Evolutionary conservation across 306 rosid species (phyloP).

Genomic region (Begonia loranthoides): DNA sequence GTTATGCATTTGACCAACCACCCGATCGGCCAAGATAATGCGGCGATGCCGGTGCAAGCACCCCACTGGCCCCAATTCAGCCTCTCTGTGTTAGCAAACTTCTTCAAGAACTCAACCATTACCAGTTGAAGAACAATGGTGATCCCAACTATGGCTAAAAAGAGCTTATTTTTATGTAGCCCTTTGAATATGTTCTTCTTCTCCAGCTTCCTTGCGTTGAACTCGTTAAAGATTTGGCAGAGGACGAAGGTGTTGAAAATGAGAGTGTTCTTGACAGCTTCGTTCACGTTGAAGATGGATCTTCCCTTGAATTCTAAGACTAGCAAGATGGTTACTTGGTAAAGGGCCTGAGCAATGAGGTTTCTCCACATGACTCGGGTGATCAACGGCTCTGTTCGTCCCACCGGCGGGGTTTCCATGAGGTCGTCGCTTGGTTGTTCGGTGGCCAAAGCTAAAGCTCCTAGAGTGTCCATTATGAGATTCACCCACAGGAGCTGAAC

Average conservation of each 20-base stretch:
- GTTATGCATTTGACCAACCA: constrained; percentile 14
- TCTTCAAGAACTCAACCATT: constrained; percentile 17
- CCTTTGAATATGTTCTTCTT: constrained; percentile 17
- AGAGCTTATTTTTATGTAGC: constrained; percentile 12
- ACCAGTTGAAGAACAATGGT: constrained; percentile 12
- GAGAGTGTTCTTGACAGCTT: constrained; percentile 11
- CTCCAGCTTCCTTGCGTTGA: constrained; percentile 19
- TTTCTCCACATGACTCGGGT: constrained; percentile 20
- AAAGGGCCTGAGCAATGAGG: constrained; percentile 15
- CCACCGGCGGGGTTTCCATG: constrained; percentile 7
- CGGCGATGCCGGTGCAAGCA: constrained; percentile 14
- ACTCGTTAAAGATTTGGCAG: constrained; percentile 16
- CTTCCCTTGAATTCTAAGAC: constrained; percentile 12
- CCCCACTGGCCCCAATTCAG: constrained; percentile 18
- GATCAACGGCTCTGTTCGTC: constrained; percentile 11
- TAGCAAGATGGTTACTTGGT: constrained; percentile 13
- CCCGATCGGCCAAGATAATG: constrained; percentile 20
- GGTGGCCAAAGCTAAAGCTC: constrained; percentile 20
- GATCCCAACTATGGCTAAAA: constrained; percentile 11
- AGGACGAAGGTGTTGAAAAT: constrained; percentile 19
- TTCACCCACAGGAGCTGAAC: constrained; percentile 20
- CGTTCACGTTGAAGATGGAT: constrained; percentile 13
- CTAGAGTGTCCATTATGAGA: constrained; percentile 19
- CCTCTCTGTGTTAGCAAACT: constrained; percentile 15
- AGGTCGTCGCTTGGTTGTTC: constrained; percentile 16